Base-by-base conservation (phyloP, 352 stramenopile species). In the Globisporangium megalacanthum region DNA sequence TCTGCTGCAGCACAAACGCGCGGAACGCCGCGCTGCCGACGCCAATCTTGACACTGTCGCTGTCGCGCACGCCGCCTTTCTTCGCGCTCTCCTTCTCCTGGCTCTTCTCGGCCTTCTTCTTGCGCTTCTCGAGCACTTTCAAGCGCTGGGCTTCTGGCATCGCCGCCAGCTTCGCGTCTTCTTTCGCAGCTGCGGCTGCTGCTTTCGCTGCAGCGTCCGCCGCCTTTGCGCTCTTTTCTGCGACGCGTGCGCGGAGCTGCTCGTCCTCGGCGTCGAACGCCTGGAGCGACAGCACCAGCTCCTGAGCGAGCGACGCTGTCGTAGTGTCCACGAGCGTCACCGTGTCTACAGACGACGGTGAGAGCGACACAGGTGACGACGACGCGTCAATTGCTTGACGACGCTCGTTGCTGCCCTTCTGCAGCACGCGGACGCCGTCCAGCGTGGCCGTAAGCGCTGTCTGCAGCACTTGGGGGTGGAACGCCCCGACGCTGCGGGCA, bases 71-170 rank as follows among this genome's bases (percentile, higher is more conserved):
- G 19, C 55, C 63, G 11, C 67, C 69, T 59, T 88, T 87, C 69
- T 89, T 93, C 31, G 66, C 62, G 31, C 52, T 75, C 22, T 92
- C 80, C 63, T 92, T 94, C 51, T 87, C 83, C 68, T 91, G 86
- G 39, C 77, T 70, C 61, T 94, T 94, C 65, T 90, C 77, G 14
- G 88, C 61, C 70, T 94, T 94, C 66, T 93, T 89, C 65, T 79
- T 77, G 56, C 69, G 72, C 66, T 91, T 92, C 54, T 90, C 84
- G n/a, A 85, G 57, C 48, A 88, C 76, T 60, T 92, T 92, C 44
- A 70, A 64, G 46, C 77, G 83, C 56, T 94, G 83, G 10, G 79
- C 78, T 48, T 92, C 83, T 0, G 79, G 52, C 81, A 94, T 92
- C 9, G 69, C 73, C 8, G 81, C 79, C 15, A 94, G 72, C 65